Percentiles rank a stretch among this genome's conserved stretches.
Conservation (phyloP, 1,284 basidiomycete species). For the Amylostereum areolatum region DNA sequence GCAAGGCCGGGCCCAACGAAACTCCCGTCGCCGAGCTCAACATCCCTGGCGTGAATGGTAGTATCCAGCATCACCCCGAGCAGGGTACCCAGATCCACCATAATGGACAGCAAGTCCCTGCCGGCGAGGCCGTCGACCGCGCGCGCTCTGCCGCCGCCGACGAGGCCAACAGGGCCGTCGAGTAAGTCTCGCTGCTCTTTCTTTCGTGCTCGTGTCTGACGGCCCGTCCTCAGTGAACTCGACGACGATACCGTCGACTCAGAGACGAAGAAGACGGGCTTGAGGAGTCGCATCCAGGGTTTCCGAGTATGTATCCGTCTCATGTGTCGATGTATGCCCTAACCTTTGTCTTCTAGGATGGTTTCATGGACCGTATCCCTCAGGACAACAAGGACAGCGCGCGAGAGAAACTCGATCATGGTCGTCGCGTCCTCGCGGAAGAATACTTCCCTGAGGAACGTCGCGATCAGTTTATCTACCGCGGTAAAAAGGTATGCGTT, state of each 20-base stretch:
- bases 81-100: conserved; percentile 28
- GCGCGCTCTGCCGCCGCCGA: conserved; percentile 17
- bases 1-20: conserved; percentile 27
- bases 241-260: conserved; percentile 32
- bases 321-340: not conserved
- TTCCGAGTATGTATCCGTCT: conserved; percentile 22
- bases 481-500: conserved; percentile 63
- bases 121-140: conserved; percentile 22
- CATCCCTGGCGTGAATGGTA: conserved; percentile 37
- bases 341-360: conserved; percentile 27
- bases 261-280: conserved; percentile 44
- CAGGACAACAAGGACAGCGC: conserved; percentile 57
- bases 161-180: conserved; percentile 24
- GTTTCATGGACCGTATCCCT: conserved; percentile 46
- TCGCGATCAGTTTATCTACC: conserved; percentile 77
- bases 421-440: conserved; percentile 63
- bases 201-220: conserved; percentile 9
- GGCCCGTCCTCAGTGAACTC: conserved; percentile 14
- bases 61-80: conserved; percentile 41
- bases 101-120: conserved; percentile 30
- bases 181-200: conserved; percentile 7
- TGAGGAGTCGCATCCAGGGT: conserved; percentile 42
- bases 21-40: conserved; percentile 47
- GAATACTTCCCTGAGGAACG: conserved; percentile 88
- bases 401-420: conserved; percentile 44